Base-by-base conservation (phyloP, 1,284 basidiomycete genomes). In the Microbotryum lychnidis-dioicae region DNA sequence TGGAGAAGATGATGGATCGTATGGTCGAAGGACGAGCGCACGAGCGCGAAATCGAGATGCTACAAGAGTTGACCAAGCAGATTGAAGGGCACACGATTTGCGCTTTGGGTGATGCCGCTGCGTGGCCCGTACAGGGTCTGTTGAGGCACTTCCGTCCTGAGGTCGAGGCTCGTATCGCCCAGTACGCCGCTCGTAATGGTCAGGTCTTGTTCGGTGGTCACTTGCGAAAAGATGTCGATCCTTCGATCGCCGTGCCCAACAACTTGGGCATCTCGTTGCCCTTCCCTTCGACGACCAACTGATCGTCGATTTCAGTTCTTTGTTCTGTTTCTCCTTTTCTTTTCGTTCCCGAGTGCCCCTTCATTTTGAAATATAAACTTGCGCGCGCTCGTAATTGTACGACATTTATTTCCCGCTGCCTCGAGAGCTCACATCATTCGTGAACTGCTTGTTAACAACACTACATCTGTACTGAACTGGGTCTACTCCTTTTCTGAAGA, bases 1-100 rank as follows among this genome's bases (percentile, higher is more conserved):
- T 97, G 87, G 89, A 87, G 83, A 94, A 96, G 78, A 94, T 96
- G 89, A 96, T 96, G 91, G 83, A 91, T 75, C 85, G 91, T 57
- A 75, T 78, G 71, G 87, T 88, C 47, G 87, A 89, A 73, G 93
- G 94, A 4, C 83, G 91, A 21, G 90, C 86, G 1, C 89, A 94
- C 74, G 82, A 83, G 70, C 85, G 94, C 63, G 94, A 98, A 80
- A 94, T 97, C 67, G 94, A 97, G 77, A 96, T 96, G 93, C 80
- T 97, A 10, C 82, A 91, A 50, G 91, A 96, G 76, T 76, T 96
- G 51, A 92, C 89, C 83, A 96, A 96, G 83, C 91, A 97, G 84
- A 82, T 97, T 63, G 94, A 97, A 78, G 93, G 76, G n/a, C 76
- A 77, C 71, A 77, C 77, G 10, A 98, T 97, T 70, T 97, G 93